phyloP scores from a whole-genome alignment of 805 yeast species.

The Candida ulmi region DNA sequence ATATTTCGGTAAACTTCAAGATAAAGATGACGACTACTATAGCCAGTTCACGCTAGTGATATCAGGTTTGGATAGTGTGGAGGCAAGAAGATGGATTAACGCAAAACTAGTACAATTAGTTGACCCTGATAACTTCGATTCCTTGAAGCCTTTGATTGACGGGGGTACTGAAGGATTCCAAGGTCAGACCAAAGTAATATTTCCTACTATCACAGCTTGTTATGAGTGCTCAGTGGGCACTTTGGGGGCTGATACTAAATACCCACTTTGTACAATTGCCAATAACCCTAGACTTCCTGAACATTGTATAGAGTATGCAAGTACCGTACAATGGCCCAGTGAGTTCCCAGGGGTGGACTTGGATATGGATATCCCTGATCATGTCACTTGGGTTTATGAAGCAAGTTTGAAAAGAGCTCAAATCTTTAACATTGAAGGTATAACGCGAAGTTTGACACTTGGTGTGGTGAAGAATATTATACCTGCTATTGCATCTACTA shows the following conservation, averaged over 20 bases:
- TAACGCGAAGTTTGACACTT: slow-evolving; percentile 62
- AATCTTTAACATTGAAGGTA: slow-evolving; percentile 61
- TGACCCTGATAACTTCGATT: slow-evolving; percentile 40
- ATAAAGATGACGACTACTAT: slow-evolving; percentile 57
- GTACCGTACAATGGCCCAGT: slow-evolving; percentile 67
- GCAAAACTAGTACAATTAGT: slow-evolving; percentile 59
- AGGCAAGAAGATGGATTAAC: slow-evolving; percentile 90
- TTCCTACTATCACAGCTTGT: slow-evolving; percentile 84
- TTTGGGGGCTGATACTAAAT: slow-evolving; percentile 54
- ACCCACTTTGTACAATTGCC: slow-evolving; percentile 91
- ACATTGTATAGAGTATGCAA: slow-evolving; percentile 91
- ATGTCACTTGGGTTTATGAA: slow-evolving; percentile 57
- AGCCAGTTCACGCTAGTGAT: slow-evolving; percentile 63
- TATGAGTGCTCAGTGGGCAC: slow-evolving; percentile 87
- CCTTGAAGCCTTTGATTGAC: slow-evolving; percentile 68
- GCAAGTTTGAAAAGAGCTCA: slow-evolving; percentile 54
- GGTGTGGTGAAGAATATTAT: slow-evolving; percentile 91
- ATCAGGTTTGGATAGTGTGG: slow-evolving; percentile 86
- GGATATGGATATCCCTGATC: slow-evolving; percentile 65
- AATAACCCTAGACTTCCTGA: slow-evolving; percentile 92
- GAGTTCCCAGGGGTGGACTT: slow-evolving; percentile 39
- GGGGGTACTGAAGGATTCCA: slow-evolving; percentile 95
- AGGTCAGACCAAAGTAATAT: slow-evolving; percentile 83
- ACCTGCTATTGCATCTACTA: slow-evolving; percentile 92
- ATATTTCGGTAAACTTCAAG: slow-evolving; percentile 60